A percentile compares a stretch with the other conserved stretches of the same genome.
These are phyloP conservation scores for Coemansia sp. DNA, from an alignment of 192 early-diverging fungal species.

Conservation along the genomic window DNA sequence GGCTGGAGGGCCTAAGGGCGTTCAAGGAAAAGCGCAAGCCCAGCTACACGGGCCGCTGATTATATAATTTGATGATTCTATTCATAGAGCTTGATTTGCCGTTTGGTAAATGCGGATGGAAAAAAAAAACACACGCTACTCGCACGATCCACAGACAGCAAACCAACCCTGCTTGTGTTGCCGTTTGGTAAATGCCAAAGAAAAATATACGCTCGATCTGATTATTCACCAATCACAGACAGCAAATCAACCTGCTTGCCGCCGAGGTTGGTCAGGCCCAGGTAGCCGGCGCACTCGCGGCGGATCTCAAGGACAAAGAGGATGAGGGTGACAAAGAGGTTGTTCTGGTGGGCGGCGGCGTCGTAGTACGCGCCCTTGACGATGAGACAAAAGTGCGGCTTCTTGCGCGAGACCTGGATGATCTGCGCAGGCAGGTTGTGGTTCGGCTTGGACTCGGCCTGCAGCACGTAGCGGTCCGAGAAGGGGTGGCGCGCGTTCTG, in stretches of 20 bases:
- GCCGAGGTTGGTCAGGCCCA: constrained; percentile 57
- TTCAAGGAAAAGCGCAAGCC: constrained; percentile 87
- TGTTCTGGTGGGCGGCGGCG: constrained; percentile 51
- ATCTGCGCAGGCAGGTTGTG: constrained; percentile 53
- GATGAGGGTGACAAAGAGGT: constrained; percentile 48
- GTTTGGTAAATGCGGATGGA: too few relatives aligned
- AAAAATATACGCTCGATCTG: constrained; percentile 5
- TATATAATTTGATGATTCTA: background rate
- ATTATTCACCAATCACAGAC: constrained; percentile 47
- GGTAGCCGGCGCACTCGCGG: constrained; percentile 56
- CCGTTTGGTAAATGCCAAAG: too few relatives aligned
- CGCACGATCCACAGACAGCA: constrained; percentile 54
- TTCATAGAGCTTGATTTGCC: too few relatives aligned
- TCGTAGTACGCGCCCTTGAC: constrained; percentile 58
- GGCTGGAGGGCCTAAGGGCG: constrained; percentile 76
- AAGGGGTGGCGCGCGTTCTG: constrained; percentile 54
- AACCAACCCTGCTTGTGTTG: too few relatives aligned
- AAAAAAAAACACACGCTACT: background rate
- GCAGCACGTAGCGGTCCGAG: constrained; percentile 56
- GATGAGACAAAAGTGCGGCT: constrained; percentile 57
- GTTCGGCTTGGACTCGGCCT: constrained; percentile 53
- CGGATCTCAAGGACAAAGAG: constrained; percentile 58
- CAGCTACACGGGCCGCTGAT: constrained; percentile 63
- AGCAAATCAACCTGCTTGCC: constrained; percentile 55
- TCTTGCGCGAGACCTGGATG: constrained; percentile 52